These are phyloP conservation scores for Hydrangea macrophylla DNA, from an alignment of 148 eudicot genomes.

Conservation along the genomic window DNA sequence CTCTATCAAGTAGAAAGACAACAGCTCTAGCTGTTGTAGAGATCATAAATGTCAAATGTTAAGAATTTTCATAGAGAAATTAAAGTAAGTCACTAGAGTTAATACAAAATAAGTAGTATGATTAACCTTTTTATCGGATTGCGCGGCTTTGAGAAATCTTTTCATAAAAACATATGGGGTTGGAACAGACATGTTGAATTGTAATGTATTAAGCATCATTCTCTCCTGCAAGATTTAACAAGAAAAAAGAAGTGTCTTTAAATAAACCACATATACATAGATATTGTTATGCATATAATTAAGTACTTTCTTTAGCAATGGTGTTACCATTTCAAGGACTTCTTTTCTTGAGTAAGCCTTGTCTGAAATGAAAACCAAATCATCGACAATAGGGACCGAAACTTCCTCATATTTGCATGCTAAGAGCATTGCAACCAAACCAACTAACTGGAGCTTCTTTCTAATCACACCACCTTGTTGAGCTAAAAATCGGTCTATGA, in stretches of 20 bases:
- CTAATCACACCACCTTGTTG: constrained; percentile 56
- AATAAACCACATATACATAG: too few species aligned
- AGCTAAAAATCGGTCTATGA: constrained; percentile 79
- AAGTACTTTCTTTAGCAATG: too few species aligned
- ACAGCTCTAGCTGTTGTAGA: constrained; percentile 51
- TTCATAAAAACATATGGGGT: constrained; percentile 71
- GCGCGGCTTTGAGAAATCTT: constrained; percentile 82
- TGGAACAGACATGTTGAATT: constrained; percentile 81
- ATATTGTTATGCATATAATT: too few species aligned
- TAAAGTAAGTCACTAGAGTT: not conserved
- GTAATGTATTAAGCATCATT: constrained; percentile 64
- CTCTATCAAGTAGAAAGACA: constrained; percentile 63
- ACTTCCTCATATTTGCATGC: constrained; percentile 97
- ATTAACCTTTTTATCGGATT: constrained; percentile 52
- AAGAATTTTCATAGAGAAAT: not conserved
- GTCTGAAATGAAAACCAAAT: constrained; percentile 77
- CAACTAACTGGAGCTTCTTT: constrained; percentile 88
- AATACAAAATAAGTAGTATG: too few species aligned
- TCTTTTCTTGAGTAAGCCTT: constrained; percentile 72
- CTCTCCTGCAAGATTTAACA: constrained; percentile 41
- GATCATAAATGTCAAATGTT: not conserved
- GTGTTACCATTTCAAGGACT: constrained; percentile 87
- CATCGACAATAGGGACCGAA: constrained; percentile 81
- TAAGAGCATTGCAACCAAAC: constrained; percentile 75
- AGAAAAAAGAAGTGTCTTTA: too few species aligned